These are phyloP conservation scores for Fusarium fujikuroi DNA, from an alignment of 2,329 filamentous ascomycete genomes.

Conservation along the genomic window DNA sequence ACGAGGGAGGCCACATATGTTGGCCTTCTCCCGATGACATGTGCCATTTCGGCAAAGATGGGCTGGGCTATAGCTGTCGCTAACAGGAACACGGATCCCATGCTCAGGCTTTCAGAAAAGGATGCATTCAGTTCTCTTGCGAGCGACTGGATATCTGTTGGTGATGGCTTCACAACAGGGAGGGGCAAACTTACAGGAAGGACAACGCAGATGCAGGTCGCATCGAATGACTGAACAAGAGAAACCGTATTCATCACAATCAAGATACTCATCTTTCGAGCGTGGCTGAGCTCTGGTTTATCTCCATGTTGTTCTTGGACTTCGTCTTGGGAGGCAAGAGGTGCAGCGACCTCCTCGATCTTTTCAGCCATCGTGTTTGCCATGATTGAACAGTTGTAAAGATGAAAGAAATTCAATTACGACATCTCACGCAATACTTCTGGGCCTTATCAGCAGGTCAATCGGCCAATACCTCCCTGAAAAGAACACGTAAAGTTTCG, in stretches of 20 bases:
- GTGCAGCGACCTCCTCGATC: neutral
- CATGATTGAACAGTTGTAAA: neutral
- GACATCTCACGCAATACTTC: neutral
- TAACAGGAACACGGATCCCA: constrained; percentile 74
- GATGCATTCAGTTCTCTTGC: constrained; percentile 42
- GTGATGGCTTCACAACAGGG: neutral
- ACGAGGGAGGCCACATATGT: constrained; percentile 32
- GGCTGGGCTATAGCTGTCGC: constrained; percentile 71
- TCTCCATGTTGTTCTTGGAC: neutral
- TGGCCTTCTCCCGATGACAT: constrained; percentile 50
- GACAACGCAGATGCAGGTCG: constrained; percentile 44
- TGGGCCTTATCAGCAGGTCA: neutral
- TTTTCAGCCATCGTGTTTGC: neutral
- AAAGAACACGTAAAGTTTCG: neutral
- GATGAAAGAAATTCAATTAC: neutral
- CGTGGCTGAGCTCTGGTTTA: neutral
- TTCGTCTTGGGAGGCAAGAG: neutral
- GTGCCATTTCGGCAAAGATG: constrained; percentile 51
- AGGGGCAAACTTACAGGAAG: constrained; percentile 37
- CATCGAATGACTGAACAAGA: constrained; percentile 42
- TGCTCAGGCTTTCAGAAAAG: constrained; percentile 40
- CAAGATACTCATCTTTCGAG: constrained; percentile 32
- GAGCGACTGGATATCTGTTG: constrained; percentile 31
- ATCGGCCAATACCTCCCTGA: neutral
- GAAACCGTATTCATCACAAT: constrained; percentile 37